phyloP scores from a whole-genome alignment of 208 protist species.

The Trypanosoma mega region DNA sequence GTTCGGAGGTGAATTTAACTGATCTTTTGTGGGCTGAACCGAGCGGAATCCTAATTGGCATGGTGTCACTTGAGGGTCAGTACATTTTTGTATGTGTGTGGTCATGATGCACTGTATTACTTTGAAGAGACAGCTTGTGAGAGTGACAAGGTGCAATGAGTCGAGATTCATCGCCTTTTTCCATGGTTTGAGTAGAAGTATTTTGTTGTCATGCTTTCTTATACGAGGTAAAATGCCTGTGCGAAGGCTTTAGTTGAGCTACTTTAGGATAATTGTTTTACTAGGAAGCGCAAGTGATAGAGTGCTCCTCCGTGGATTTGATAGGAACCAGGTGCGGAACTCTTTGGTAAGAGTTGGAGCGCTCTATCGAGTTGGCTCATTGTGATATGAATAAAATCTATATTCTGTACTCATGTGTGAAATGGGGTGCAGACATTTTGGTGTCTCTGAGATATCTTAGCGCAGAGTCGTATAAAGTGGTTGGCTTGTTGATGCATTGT shows the following conservation, averaged over 20 bases:
- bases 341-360: too few relatives aligned
- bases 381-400: too few relatives aligned
- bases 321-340: not conserved
- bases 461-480: too few relatives aligned
- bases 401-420: too few relatives aligned
- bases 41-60: constrained; percentile 23
- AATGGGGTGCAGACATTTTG: too few relatives aligned
- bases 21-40: constrained; percentile 16
- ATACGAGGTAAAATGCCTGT: not conserved
- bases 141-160: constrained; percentile 13
- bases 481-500: too few relatives aligned
- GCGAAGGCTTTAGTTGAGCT: constrained; percentile 15
- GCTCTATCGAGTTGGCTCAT: too few relatives aligned
- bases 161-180: constrained; percentile 7
- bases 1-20: constrained; percentile 4
- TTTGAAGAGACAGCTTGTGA: constrained; percentile 23
- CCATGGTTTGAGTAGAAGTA: constrained; percentile 20
- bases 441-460: too few relatives aligned
- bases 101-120: constrained; percentile 23
- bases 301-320: not conserved
- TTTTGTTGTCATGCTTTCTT: constrained; percentile 15
- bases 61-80: constrained; percentile 2
- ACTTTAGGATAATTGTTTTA: not conserved
- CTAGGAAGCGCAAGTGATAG: not conserved
- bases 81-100: constrained; percentile 7